phyloP scores from a whole-genome alignment of 257 asterid genomes.

The Cynanchum wilfordii region DNA sequence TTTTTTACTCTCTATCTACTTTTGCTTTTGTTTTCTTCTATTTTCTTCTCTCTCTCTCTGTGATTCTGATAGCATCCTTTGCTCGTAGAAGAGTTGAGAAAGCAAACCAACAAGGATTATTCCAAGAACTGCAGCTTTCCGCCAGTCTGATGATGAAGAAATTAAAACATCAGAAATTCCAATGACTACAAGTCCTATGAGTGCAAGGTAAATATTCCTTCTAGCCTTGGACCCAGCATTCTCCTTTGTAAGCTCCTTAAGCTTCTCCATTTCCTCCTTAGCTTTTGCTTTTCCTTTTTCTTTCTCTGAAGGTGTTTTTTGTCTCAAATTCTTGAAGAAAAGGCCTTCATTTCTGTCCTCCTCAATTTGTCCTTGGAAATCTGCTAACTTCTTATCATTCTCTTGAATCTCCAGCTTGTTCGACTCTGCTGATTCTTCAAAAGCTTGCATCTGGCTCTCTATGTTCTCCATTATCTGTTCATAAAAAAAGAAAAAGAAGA shows the following conservation, averaged over 20 bases:
- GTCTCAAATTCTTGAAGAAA: conserved; percentile 66
- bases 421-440: conserved; percentile 73
- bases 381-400: conserved; percentile 49
- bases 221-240: conserved; percentile 59
- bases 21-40: conserved; percentile 31
- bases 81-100: conserved; percentile 72
- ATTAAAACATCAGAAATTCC: conserved; percentile 55
- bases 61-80: conserved; percentile 45
- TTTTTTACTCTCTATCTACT: conserved; percentile 30
- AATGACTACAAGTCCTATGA: conserved; percentile 54
- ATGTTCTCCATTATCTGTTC: conserved; percentile 83
- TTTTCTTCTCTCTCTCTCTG: conserved; percentile 15
- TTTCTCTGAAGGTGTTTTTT: conserved; percentile 46
- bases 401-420: conserved; percentile 63
- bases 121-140: conserved; percentile 62
- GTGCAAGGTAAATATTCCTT: conserved; percentile 65
- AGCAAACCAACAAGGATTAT: conserved; percentile 68
- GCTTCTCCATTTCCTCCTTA: conserved; percentile 55
- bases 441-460: conserved; percentile 79
- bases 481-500: conserved; percentile 19
- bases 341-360: conserved; percentile 74
- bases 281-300: conserved; percentile 36
- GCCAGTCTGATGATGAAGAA: conserved; percentile 54
- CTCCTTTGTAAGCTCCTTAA: conserved; percentile 45
- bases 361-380: conserved; percentile 58